Evolutionary conservation across 108 stramenopile species (phyloP).

Genomic region (Phaeodactylum tricornutum): DNA sequence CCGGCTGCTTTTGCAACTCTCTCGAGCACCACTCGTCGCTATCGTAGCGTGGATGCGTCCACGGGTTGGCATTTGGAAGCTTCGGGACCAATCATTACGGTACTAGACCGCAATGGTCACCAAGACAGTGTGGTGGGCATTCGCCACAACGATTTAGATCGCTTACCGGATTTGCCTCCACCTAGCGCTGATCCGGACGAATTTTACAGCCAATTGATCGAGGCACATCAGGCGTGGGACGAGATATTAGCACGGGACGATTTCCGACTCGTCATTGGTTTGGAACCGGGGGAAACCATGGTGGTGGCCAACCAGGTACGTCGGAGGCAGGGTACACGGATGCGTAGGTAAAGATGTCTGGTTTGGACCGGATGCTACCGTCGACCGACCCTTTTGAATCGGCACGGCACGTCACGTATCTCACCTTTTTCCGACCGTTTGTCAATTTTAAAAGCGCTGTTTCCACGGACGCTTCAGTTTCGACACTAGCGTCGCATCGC

Average conservation of each 20-base stretch:
- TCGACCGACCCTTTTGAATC: not conserved
- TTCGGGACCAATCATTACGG: slow-evolving; percentile 47
- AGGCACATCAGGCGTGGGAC: slow-evolving; percentile 64
- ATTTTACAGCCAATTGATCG: slow-evolving; percentile 38
- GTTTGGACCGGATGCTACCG: not conserved
- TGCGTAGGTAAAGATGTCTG: slow-evolving; percentile 1
- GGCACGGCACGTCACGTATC: too few species aligned
- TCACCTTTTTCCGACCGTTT: not conserved
- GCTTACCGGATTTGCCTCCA: slow-evolving; percentile 71
- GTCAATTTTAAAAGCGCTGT: slow-evolving; percentile 24
- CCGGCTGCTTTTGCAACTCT: slow-evolving; percentile 50
- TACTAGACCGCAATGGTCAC: too few species aligned
- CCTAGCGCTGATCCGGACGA: slow-evolving; percentile 13
- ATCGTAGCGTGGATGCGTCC: slow-evolving; percentile 46
- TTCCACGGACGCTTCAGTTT: slow-evolving; percentile 67
- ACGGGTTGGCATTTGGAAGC: slow-evolving; percentile 79
- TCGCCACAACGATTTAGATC: slow-evolving; percentile 81
- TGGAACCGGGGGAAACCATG: slow-evolving; percentile 65
- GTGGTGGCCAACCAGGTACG: slow-evolving; percentile 77
- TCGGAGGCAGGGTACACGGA: too few species aligned
- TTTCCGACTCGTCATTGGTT: slow-evolving; percentile 56
- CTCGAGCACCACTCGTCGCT: slow-evolving; percentile 35
- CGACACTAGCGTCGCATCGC: slow-evolving; percentile 14
- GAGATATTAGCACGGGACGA: slow-evolving; percentile 44
- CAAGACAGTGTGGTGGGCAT: slow-evolving; percentile 34